These are phyloP conservation scores for Boletus rex-veris DNA, from an alignment of 768 basidiomycete genomes.

Conservation along the genomic window DNA sequence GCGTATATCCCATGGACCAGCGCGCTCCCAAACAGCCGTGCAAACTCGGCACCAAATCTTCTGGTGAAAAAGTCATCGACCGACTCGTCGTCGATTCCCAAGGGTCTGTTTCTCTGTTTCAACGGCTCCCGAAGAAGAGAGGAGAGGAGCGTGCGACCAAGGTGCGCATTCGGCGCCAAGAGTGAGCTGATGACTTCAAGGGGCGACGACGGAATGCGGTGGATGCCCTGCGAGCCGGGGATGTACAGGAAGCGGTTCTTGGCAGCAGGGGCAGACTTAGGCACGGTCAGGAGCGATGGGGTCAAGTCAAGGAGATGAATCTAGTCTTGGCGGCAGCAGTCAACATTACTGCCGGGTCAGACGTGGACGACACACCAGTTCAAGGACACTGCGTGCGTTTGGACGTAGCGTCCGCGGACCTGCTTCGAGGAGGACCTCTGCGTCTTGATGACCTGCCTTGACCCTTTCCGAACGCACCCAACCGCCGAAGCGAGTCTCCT, in stretches of 20 bases:
- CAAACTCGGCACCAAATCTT: constrained; percentile 69
- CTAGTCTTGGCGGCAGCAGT: constrained; percentile 40
- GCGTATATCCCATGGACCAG: constrained; percentile 94
- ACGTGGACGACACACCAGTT: constrained; percentile 54
- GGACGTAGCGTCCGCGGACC: constrained; percentile 89
- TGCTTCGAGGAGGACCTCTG: constrained; percentile 65
- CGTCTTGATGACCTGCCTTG: constrained; percentile 24
- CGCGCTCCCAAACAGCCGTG: constrained; percentile 72
- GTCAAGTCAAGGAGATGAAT: constrained; percentile 69
- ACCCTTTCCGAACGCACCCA: constrained; percentile 73
- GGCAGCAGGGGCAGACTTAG: constrained; percentile 67
- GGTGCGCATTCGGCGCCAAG: constrained; percentile 26
- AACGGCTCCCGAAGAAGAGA: constrained; percentile 61
- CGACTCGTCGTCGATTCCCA: constrained; percentile 60
- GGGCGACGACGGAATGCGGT: constrained; percentile 43
- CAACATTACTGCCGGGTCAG: constrained; percentile 5
- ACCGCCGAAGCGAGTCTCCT: constrained; percentile 66
- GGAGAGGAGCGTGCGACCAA: constrained; percentile 46
- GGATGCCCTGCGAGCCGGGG: constrained; percentile 50
- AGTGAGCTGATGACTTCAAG: constrained; percentile 38
- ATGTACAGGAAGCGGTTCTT: constrained; percentile 71
- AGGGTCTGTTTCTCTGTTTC: constrained; percentile 40
- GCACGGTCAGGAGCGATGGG: constrained; percentile 60
- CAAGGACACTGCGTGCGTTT: constrained; percentile 65
- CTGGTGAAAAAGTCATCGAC: constrained; percentile 74